Percentiles rank a stretch among this genome's conserved stretches.
Evolutionary conservation across 2,329 filamentous ascomycete species (phyloP).

Genomic region (Diplodia corticola): DNA sequence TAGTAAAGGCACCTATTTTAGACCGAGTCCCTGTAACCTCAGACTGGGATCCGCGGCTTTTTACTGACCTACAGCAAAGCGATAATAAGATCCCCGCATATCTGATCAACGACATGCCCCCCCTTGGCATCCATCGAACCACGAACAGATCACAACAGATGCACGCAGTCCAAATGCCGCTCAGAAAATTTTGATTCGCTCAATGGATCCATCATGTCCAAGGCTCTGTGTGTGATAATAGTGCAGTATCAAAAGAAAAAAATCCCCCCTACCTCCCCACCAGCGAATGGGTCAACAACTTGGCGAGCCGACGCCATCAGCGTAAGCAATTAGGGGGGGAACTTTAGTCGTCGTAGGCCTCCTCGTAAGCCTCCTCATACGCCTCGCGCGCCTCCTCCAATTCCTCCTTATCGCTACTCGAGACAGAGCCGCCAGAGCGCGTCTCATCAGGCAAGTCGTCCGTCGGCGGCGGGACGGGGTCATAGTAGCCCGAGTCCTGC

Average conservation of each 20-base stretch:
- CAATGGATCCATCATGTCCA: neutral
- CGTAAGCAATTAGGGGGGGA: neutral
- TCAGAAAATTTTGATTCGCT: neutral
- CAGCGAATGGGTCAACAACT: neutral
- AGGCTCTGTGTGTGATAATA: neutral
- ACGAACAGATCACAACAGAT: neutral
- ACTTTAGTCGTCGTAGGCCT: conserved; percentile 16
- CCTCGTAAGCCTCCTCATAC: conserved; percentile 16
- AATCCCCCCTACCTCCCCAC: conserved; percentile 17
- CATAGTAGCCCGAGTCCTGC: conserved; percentile 1
- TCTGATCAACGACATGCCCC: neutral
- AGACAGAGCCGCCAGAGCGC: conserved; percentile 1
- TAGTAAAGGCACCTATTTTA: neutral
- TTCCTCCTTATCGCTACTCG: conserved; percentile 10
- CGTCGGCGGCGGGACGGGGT: conserved; percentile 13
- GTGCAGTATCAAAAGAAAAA: neutral
- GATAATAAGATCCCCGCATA: neutral
- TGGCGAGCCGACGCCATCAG: neutral
- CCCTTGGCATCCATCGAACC: neutral
- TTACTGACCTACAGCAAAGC: neutral
- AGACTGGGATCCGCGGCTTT: neutral
- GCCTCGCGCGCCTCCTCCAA: conserved; percentile 11
- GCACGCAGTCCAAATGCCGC: neutral
- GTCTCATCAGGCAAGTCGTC: conserved; percentile 20
- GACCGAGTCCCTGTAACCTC: neutral